These are phyloP conservation scores for Aphanomyces cochlioides DNA, from an alignment of 352 stramenopile species.

Conservation along the genomic window DNA sequence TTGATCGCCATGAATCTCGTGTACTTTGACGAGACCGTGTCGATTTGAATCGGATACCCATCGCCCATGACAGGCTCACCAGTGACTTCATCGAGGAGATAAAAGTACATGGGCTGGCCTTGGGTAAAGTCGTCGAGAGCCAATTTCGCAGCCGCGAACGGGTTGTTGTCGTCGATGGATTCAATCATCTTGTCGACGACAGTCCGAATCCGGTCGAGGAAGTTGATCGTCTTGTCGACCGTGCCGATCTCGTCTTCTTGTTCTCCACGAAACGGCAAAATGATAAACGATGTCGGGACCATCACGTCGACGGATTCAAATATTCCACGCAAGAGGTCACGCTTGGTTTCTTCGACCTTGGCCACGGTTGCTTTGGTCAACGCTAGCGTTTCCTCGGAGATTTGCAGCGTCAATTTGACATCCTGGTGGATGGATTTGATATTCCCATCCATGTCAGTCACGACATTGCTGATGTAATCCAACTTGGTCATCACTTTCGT, in stretches of 20 bases:
- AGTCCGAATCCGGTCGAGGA: background rate
- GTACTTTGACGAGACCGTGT: background rate
- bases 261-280: background rate
- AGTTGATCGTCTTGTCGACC: background rate
- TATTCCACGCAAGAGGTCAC: background rate
- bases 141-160: background rate
- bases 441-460: background rate
- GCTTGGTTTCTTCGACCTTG: background rate
- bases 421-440: background rate
- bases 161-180: background rate
- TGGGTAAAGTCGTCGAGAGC: background rate
- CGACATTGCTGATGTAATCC: background rate
- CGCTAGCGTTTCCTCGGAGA: background rate
- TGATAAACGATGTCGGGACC: constrained; percentile 10
- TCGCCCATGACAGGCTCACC: background rate
- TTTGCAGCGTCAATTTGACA: background rate
- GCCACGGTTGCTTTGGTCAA: background rate
- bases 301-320: constrained; percentile 3
- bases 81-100: constrained; percentile 6
- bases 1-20: background rate
- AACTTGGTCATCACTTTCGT: background rate
- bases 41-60: constrained; percentile 6
- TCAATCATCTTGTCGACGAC: background rate
- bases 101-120: constrained; percentile 15
- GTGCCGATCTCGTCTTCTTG: background rate